Evolutionary conservation across 78 protist species (phyloP).

Genomic region (Tieghemostelium lacteum): DNA sequence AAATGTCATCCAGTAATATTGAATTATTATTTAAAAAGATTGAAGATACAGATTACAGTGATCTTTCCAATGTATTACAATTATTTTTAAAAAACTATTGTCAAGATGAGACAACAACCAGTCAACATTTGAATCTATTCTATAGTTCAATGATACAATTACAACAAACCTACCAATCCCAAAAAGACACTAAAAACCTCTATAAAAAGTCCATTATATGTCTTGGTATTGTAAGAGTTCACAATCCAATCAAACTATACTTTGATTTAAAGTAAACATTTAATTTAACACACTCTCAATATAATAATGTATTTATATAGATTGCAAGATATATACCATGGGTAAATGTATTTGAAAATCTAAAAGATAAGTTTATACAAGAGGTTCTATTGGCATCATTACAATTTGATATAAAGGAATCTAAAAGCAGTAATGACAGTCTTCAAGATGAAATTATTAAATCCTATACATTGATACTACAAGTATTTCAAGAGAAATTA

Average conservation of each 20-base stretch:
- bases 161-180: not conserved
- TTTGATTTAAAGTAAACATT: not conserved
- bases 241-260: not conserved
- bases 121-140: constrained; percentile 14
- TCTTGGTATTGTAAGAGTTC: constrained; percentile 16
- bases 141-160: not conserved
- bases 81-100: constrained; percentile 41
- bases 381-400: constrained; percentile 9
- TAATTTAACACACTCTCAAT: not conserved
- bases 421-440: not conserved
- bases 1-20: too few relatives aligned
- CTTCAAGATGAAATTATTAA: constrained; percentile 4
- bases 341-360: constrained; percentile 12
- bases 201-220: constrained; percentile 5
- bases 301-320: constrained; percentile 1
- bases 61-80: not conserved
- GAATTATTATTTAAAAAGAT: not conserved
- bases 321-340: constrained; percentile 42
- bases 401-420: too few relatives aligned
- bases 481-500: constrained; percentile 16
- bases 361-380: constrained; percentile 3
- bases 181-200: not conserved
- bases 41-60: constrained; percentile 5
- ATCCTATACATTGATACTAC: constrained; percentile 52
- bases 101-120: constrained; percentile 4